These are phyloP conservation scores for Aquilaria yunnanensis DNA, from an alignment of 345 rosid species.

Conservation along the genomic window DNA sequence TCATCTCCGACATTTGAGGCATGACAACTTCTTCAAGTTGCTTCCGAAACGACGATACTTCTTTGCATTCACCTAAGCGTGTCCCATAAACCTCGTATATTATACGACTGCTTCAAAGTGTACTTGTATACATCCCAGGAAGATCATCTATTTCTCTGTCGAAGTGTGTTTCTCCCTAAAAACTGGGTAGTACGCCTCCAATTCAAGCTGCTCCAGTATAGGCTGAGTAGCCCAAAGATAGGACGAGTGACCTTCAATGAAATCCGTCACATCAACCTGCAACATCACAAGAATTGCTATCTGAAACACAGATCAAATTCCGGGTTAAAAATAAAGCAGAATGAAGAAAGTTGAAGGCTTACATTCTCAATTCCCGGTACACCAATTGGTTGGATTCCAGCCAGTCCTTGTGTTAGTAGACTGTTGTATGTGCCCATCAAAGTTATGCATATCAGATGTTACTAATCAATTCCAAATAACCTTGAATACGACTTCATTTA, in stretches of 20 bases:
- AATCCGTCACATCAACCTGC: conserved; percentile 77
- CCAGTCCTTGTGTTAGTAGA: conserved; percentile 81
- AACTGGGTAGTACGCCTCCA: conserved; percentile 75
- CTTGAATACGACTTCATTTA: too few species aligned
- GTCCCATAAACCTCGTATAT: too few species aligned
- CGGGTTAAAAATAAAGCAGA: neutral
- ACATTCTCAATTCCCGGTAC: conserved; percentile 88
- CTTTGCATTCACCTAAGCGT: too few species aligned
- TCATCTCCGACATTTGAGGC: too few species aligned
- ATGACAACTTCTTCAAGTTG: neutral
- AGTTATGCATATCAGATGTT: too few species aligned
- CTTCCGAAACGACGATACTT: neutral
- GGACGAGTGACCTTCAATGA: conserved; percentile 86
- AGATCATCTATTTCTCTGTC: neutral
- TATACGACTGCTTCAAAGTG: too few species aligned
- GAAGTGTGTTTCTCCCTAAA: conserved; percentile 34
- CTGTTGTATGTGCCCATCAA: conserved; percentile 27
- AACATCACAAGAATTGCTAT: conserved; percentile 1
- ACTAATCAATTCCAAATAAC: too few species aligned
- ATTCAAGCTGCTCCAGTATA: conserved; percentile 73
- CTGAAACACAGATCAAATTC: neutral
- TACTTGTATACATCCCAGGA: too few species aligned
- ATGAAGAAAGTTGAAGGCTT: conserved; percentile 17
- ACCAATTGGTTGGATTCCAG: conserved; percentile 79
- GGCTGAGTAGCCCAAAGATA: conserved; percentile 75